Base-by-base conservation (phyloP, 495 filamentous ascomycete genomes). In the Penicillium lividum region DNA sequence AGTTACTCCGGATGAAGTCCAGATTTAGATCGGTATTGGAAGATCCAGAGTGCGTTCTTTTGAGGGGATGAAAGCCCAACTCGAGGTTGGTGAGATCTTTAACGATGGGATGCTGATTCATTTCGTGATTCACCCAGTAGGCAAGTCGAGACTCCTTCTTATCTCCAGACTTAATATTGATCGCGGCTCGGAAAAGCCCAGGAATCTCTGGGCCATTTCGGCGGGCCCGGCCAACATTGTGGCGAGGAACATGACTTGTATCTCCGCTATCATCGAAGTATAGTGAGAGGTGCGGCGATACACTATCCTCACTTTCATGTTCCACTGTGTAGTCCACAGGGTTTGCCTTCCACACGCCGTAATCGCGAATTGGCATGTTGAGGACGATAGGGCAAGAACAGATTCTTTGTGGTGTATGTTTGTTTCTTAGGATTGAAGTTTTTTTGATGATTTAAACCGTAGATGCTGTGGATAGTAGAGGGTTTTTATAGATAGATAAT, bases 111-210 rank as follows among this genome's bases (percentile, higher is more conserved):
- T 38, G 34, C 8, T 38, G 9, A 11, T 63, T 62, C 58, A 68
- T 49, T 49, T 59, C 55, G 9, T 52, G 51, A 64, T 59, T 64
- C 57, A 73, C 65, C 48, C 56, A 58, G 38, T 67, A 71, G 25
- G 61, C 65, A 36, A 73, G 63, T 7, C 65, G 68, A 13, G 62
- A 56, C n/a, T 73, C 63, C 1, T 44, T 49, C 30, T 27, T 27
- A 8, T 49, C 51, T 13, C 33, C 49, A 40, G 67, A 70, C 53
- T 65, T 63, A 67, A 72, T 61, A 61, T 72, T 74, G 58, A 74
- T 65, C 36, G 69, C 69, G 3, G 68, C 69, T 22, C 59, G 40
- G 57, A 59, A 57, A 30, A 43, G 38, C n/a, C 51, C 58, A 28
- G 36, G 46, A 46, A 61, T 61, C 18, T 61, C 58, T 45, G 1